Evolutionary conservation across 495 filamentous ascomycete genomes (phyloP), one percentile per base, ranked within the genome.

Genomic region (Penicillium nucicola): DNA sequence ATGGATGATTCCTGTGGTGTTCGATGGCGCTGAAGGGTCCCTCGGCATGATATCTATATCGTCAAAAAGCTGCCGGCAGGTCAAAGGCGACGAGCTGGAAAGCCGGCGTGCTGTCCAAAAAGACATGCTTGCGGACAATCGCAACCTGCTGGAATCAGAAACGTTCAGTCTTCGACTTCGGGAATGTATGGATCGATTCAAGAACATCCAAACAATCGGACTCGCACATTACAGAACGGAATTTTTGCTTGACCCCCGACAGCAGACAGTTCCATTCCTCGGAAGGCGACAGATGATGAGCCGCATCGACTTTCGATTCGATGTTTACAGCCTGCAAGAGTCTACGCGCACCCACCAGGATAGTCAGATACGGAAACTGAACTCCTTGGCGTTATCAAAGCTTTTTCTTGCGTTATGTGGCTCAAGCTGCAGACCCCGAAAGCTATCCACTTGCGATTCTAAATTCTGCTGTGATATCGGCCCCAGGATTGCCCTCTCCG

Each of bases 1-100:
- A 35, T 57, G 50, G 55, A 57, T 57, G 45, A 53, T 57, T 4
- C 55, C 45, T 1, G 17, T 30, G 5, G 41, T 57, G 35, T 57
- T 57, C 34, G 32, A 54, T 34, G 50, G 55, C 23, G 7, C 20
- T 44, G 40, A 57, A 52, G 4, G 14, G 13, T 6, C 36, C 25
- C n/a, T 32, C 7, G 30, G 46, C 20, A 53, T 53, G 33, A 17
- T 53, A 41, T 39, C 44, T 45, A 54, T 58, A 33, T 55, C 52
- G 17, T 58, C 46, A 35, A 58, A 58, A 55, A 46, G 42, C 32
- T 50, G 46, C 46, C 55, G 51, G 13, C 50, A 49, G 12, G 36
- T 55, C 12, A 34, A 47, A 14, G 51, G 55, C 22, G 37, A 58
- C 9, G 51, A 55, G 36, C 47, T 52, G 25, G 35, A 58, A 25